Evolutionary conservation across 495 filamentous ascomycete genomes (phyloP).

Genomic region (Podospora comata): DNA sequence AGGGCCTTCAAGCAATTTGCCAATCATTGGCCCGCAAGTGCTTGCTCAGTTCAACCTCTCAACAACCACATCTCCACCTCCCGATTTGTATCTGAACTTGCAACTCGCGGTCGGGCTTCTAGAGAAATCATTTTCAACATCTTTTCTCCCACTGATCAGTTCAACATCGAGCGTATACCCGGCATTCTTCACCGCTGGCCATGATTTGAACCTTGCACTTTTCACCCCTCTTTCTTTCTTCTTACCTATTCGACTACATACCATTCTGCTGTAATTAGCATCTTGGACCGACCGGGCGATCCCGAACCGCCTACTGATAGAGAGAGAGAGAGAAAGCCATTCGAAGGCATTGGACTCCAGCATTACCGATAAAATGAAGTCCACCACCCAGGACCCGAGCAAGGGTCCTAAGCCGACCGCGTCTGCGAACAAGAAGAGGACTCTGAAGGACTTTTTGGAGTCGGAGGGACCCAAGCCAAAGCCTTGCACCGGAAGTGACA

Average conservation of each 20-base stretch:
- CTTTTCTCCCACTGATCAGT: not conserved
- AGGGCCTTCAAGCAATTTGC: not conserved
- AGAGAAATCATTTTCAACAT: not conserved
- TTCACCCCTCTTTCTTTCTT: not conserved
- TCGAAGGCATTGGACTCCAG: not conserved
- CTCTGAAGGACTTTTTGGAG: conserved; percentile 5
- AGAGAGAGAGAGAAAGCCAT: not conserved
- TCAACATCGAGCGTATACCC: not conserved
- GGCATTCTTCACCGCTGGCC: not conserved
- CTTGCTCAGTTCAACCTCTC: not conserved
- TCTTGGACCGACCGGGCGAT: not conserved
- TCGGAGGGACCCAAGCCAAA: not conserved
- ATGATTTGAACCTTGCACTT: not conserved
- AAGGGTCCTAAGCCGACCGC: not conserved
- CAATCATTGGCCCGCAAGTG: conserved; percentile 1
- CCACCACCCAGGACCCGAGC: not conserved
- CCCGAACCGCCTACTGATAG: not conserved
- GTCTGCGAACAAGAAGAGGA: not conserved
- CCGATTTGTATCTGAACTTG: conserved; percentile 1
- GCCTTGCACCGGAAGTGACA: not conserved
- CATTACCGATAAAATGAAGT: not conserved
- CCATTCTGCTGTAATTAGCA: not conserved
- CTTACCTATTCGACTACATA: not conserved
- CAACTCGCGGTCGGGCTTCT: not conserved
- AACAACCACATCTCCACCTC: not conserved